Evolutionary conservation across 495 filamentous ascomycete species (phyloP), one percentile per base, ranked within the genome.

Genomic region (Aspergillus hancockii): DNA sequence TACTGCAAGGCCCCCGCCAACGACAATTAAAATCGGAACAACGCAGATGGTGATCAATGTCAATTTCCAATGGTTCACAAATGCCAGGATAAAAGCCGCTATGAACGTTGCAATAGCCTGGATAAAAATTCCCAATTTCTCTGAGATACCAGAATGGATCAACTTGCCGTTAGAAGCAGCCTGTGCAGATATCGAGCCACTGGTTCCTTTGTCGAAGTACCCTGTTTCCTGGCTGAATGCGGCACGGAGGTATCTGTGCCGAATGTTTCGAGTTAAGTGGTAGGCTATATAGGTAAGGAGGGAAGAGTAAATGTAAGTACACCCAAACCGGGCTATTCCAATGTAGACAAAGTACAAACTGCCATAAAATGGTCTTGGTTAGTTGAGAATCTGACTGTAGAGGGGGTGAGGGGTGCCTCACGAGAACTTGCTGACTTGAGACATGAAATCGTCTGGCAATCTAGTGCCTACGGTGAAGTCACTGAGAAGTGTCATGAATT

Each of bases 181-280:
- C 60, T 89, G 82, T 0, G 88, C 90, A 0, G 90, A 90, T 60
- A 93, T 89, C 67, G 91, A 89, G 55, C 90, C 90, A 34, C 89
- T 86, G 41, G 87, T 87, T 13, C 90, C 82, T 60, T 85, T 85
- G 68, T 93, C 90, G 72, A 91, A 93, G 68, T 89, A 92, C 34
- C 83, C 89, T 63, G 92, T 86, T 69, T 93, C 92, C 64, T 93
- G 90, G 36, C 83, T 82, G 71, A 92, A 80, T 61, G 88, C 89
- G 52, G 88, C 87, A 53, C 75, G 75, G 4, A 92, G 75, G 65
- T 92, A 92, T 49, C 83, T 80, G 63, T 87, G 82, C 40, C 90
- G 82, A 62, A 93, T 87, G 74, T 90, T 90, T 56, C 79, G 81
- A 32, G 85, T 83, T 65, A 92, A 83, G 57, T 90, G 84, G 68